Evolutionary conservation across 306 rosid species (phyloP).

Genomic region (Quercus dentata): DNA sequence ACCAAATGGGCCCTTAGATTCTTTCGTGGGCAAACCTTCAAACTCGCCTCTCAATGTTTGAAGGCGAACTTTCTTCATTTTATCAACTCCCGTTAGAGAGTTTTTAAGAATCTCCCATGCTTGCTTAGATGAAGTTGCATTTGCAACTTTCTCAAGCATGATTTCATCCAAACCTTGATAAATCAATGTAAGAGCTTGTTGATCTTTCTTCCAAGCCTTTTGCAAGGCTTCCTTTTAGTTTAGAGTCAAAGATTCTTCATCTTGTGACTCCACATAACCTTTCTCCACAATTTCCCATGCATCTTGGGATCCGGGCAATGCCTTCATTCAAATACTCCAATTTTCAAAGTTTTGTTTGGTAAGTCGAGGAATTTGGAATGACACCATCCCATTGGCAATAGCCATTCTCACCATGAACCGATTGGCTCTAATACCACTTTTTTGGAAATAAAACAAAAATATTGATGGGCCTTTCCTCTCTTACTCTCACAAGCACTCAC

Average conservation of each 20-base stretch:
- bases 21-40: not conserved
- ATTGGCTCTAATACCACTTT: no score
- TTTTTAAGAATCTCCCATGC: not conserved
- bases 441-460: no score
- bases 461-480: no score
- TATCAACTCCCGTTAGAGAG: no score
- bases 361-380: not conserved
- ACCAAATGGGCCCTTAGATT: not conserved
- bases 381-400: no score
- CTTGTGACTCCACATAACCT: not conserved
- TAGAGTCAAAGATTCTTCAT: not conserved
- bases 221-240: not conserved
- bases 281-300: not conserved
- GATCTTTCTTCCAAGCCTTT: not conserved
- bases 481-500: no score
- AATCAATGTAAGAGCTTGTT: not conserved
- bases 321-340: not conserved
- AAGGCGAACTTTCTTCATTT: not conserved
- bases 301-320: not conserved
- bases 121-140: not conserved
- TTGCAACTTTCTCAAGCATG: not conserved
- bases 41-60: slow-evolving; percentile 6
- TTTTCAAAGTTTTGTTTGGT: not conserved
- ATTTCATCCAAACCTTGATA: not conserved
- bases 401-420: no score